Base-by-base conservation (phyloP, 768 basidiomycete genomes). In the Trichaptum fuscoviolaceum region DNA sequence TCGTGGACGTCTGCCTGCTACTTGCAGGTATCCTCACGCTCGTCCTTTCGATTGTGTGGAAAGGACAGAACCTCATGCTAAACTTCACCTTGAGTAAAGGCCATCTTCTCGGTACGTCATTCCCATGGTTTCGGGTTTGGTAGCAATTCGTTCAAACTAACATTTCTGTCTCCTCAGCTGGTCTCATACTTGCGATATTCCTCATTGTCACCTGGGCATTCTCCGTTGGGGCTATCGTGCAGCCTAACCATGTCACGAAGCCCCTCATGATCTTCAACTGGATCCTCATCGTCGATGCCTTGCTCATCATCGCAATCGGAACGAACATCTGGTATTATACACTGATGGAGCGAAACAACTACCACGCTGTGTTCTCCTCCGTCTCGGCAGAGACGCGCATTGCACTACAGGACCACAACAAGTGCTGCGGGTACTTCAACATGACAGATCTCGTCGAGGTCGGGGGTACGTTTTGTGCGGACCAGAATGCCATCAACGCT, bases 361-460 rank as follows among this genome's bases (percentile, higher is more conserved):
- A 88, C 77, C 83, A 86, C 68, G 67, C 67, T 0, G 76, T 85
- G 26, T 96, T 88, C 83, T 67, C 78, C 15, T 75, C 75, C 63
- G 80, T 82, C 67, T 77, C 81, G 34, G 67, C 77, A 27, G 79
- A 77, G 1, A 82, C 78, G 24, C 83, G 86, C 68, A 80, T 87
- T 52, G 72, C 77, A 18, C 75, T 96, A 30, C 95, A 96, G 77
- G 87, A 96, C 70, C 76, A 82, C 82, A 93, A 93, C 59, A 75
- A 77, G 65, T 96, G 95, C 78, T 96, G 95, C 71, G 95, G 95
- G 20, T 96, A 94, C 76, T 91, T 91, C 73, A 85, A 85, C 69
- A 85, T 85, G 24, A 85, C 84, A 2, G 84, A 90, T 67, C 69
- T 80, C 3, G 82, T 83, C 35, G 85, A 83, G 67, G 78, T 88